Evolutionary conservation across 805 yeast genomes (phyloP).

Genomic region (Ogataea degrootiae): DNA sequence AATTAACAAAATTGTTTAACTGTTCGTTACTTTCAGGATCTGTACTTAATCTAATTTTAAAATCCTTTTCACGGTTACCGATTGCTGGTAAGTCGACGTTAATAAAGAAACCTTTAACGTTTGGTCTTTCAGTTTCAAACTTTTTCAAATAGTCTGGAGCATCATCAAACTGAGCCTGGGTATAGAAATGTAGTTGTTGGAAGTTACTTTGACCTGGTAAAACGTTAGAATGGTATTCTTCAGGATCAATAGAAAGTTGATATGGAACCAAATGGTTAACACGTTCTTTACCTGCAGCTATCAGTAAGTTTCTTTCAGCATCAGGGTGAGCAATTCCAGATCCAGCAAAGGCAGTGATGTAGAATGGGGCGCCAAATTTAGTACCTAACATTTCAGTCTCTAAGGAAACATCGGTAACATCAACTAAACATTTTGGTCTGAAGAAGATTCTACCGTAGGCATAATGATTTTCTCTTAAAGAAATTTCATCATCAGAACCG

Average conservation of each 20-base stretch:
- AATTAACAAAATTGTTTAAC: slow-evolving; percentile 8
- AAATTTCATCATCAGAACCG: slow-evolving; percentile 88
- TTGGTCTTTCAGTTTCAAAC: slow-evolving; percentile 35
- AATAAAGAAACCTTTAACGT: slow-evolving; percentile 69
- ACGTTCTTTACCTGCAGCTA: slow-evolving; percentile 64
- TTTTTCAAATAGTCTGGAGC: slow-evolving; percentile 18
- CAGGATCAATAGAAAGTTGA: slow-evolving; percentile 75
- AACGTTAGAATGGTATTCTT: slow-evolving; percentile 67
- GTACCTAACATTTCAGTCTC: slow-evolving; percentile 68
- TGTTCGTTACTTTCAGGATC: slow-evolving; percentile 29
- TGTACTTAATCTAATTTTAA: slow-evolving; percentile 59
- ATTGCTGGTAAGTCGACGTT: slow-evolving; percentile 86
- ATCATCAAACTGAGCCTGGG: slow-evolving; percentile 62
- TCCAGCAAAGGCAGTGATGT: slow-evolving; percentile 84
- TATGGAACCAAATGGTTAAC: slow-evolving; percentile 85
- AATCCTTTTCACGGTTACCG: slow-evolving; percentile 84
- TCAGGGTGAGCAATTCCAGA: slow-evolving; percentile 85
- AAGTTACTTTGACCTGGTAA: slow-evolving; percentile 64
- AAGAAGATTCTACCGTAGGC: slow-evolving; percentile 85
- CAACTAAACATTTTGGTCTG: slow-evolving; percentile 74
- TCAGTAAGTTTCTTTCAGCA: slow-evolving; percentile 76
- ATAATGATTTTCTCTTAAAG: slow-evolving; percentile 81
- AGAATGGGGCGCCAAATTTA: slow-evolving; percentile 67
- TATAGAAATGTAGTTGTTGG: slow-evolving; percentile 74
- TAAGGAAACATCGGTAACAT: slow-evolving; percentile 60